These are phyloP conservation scores for Macaranga tanarius DNA, from an alignment of 441 rosid genomes.

Conservation along the genomic window DNA sequence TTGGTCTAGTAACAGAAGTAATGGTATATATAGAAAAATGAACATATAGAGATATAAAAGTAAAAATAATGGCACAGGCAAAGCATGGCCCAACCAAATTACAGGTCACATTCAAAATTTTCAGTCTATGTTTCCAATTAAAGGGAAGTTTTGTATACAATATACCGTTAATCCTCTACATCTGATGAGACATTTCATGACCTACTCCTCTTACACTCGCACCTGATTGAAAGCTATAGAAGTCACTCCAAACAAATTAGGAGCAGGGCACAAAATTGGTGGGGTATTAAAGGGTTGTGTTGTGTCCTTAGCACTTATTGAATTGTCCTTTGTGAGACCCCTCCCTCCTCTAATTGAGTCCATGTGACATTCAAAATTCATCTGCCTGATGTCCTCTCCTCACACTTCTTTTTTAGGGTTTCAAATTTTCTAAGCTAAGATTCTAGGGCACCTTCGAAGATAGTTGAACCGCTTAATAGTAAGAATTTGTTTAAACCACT, in stretches of 20 bases:
- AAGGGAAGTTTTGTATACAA: neutral
- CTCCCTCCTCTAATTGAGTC: conserved; percentile 21
- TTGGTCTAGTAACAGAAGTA: no score
- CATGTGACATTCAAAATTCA: conserved; percentile 30
- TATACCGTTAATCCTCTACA: conserved; percentile 6
- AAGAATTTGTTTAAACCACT: no score
- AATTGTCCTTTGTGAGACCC: conserved; percentile 41
- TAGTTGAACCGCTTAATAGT: no score
- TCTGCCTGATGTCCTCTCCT: neutral
- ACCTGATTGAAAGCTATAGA: conserved; percentile 36
- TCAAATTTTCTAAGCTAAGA: neutral
- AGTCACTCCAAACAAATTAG: conserved; percentile 39
- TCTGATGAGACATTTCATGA: conserved; percentile 24
- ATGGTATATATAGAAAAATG: no score
- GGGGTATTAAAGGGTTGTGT: conserved; percentile 15
- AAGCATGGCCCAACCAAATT: neutral
- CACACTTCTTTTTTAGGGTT: neutral
- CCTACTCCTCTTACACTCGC: conserved; percentile 34
- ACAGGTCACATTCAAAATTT: neutral
- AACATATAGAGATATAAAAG: neutral
- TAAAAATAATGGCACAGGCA: neutral
- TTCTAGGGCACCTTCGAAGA: no score
- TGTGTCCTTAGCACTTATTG: conserved; percentile 35
- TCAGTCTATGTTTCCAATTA: neutral
- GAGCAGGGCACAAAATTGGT: conserved; percentile 20